Evolutionary conservation across 2,329 filamentous ascomycete species (phyloP).

Genomic region (Botrytis fabae): DNA sequence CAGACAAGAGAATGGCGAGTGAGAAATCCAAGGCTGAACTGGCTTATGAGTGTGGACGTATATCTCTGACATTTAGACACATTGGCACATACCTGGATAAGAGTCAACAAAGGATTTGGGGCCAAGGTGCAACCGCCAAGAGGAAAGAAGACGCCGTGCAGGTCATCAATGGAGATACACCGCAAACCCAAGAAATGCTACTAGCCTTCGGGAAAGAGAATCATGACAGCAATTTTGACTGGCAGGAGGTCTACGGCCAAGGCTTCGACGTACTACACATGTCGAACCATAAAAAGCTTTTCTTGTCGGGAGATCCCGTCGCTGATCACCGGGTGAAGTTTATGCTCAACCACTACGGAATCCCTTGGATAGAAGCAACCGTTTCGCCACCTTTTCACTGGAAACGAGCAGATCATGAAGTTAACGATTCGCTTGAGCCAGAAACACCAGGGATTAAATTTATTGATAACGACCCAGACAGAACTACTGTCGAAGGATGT

Average conservation of each 20-base stretch:
- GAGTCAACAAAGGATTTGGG: slow-evolving; percentile 74
- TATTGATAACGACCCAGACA: slow-evolving; percentile 53
- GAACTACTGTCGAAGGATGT: slow-evolving; percentile 52
- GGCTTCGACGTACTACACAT: slow-evolving; percentile 85
- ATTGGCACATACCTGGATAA: slow-evolving; percentile 82
- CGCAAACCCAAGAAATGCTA: slow-evolving; percentile 68
- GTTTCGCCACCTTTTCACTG: slow-evolving; percentile 37
- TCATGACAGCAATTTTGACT: slow-evolving; percentile 68
- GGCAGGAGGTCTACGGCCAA: slow-evolving; percentile 71
- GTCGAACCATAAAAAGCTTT: slow-evolving; percentile 44
- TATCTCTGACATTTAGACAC: slow-evolving; percentile 86
- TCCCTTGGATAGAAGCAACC: slow-evolving; percentile 42
- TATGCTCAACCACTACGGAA: slow-evolving; percentile 51
- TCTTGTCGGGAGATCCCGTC: slow-evolving; percentile 49
- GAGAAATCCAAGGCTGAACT: slow-evolving; percentile 72
- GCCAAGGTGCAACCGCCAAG: slow-evolving; percentile 81
- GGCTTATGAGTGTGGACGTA: slow-evolving; percentile 73
- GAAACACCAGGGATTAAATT: slow-evolving; percentile 48
- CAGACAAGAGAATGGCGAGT: slow-evolving; percentile 70
- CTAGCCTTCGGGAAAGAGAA: slow-evolving; percentile 85
- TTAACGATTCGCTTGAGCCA: slow-evolving; percentile 25
- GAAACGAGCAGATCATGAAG: slow-evolving; percentile 34
- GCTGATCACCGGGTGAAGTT: slow-evolving; percentile 53
- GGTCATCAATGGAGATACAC: slow-evolving; percentile 69
- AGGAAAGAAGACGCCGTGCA: slow-evolving; percentile 55